phyloP scores from a whole-genome alignment of 495 filamentous ascomycete genomes.

The Thermochaetoides thermophila region DNA sequence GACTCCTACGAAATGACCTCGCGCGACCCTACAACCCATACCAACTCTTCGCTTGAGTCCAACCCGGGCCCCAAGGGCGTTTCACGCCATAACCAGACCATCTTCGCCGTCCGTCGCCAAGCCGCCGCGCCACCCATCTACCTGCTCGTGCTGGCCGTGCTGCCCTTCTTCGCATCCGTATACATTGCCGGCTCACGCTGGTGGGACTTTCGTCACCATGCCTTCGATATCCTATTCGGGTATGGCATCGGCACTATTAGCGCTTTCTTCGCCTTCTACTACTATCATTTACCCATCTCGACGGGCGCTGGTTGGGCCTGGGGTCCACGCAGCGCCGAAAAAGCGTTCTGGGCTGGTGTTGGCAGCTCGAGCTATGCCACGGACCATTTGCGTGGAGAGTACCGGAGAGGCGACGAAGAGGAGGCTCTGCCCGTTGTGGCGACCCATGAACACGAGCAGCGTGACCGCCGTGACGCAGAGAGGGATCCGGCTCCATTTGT shows the following conservation, averaged over 20 bases:
- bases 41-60: conserved; percentile 14
- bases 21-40: conserved; percentile 7
- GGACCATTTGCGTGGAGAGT: conserved; percentile 20
- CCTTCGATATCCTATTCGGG: conserved; percentile 76
- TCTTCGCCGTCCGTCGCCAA: conserved; percentile 39
- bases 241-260: conserved; percentile 43
- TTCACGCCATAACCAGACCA: conserved; percentile 28
- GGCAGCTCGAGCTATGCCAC: conserved; percentile 39
- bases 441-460: conserved; percentile 5
- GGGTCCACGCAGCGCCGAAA: conserved; percentile 36
- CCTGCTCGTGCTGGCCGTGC: conserved; percentile 52
- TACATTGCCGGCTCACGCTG: conserved; percentile 45
- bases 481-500: too few relatives aligned
- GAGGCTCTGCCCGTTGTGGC: conserved; percentile 12
- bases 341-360: conserved; percentile 46
- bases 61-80: conserved; percentile 19
- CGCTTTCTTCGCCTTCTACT: conserved; percentile 37
- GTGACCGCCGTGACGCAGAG: too few relatives aligned
- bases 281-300: conserved; percentile 50
- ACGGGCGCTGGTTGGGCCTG: conserved; percentile 44
- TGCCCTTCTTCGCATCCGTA: conserved; percentile 41
- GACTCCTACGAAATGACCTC: conserved; percentile 17
- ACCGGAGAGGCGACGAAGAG: conserved; percentile 21
- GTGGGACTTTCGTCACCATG: conserved; percentile 78
- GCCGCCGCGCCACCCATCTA: conserved; percentile 55